phyloP scores from a whole-genome alignment of 1,284 basidiomycete species.

The Xanthoconium separans region DNA sequence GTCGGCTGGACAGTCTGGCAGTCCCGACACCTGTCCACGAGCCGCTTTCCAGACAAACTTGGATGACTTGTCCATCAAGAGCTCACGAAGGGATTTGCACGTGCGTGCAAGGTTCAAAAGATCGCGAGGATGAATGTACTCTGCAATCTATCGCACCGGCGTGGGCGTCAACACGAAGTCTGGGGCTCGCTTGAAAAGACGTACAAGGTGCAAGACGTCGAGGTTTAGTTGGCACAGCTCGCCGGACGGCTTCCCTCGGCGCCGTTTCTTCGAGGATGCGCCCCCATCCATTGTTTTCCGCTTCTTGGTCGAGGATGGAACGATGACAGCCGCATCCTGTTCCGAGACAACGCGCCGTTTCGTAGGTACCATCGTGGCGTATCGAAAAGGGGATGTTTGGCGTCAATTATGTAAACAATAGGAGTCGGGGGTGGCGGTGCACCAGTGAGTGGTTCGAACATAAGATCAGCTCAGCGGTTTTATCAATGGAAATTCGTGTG shows the following conservation, averaged over 20 bases:
- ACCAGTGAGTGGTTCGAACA: no score
- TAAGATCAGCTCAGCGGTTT: no score
- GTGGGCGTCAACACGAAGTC: no score
- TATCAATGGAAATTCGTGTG: no score
- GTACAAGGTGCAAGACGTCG: constrained; percentile 7
- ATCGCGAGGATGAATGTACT: constrained; percentile 16
- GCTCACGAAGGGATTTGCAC: constrained; percentile 15
- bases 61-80: neutral
- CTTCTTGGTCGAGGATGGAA: neutral
- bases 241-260: neutral
- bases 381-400: no score
- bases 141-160: constrained; percentile 1
- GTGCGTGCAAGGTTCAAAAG: constrained; percentile 26
- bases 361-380: neutral
- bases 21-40: neutral
- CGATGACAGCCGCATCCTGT: neutral
- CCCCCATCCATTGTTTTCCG: no score
- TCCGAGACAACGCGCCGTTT: neutral
- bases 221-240: constrained; percentile 9
- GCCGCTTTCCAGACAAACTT: no score
- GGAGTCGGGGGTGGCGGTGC: no score
- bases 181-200: neutral
- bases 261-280: constrained; percentile 4
- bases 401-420: no score
- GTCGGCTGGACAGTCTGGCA: constrained; percentile 29